Evolutionary conservation across 2,329 filamentous ascomycete genomes (phyloP).

Genomic region (Pleomassaria siparia): DNA sequence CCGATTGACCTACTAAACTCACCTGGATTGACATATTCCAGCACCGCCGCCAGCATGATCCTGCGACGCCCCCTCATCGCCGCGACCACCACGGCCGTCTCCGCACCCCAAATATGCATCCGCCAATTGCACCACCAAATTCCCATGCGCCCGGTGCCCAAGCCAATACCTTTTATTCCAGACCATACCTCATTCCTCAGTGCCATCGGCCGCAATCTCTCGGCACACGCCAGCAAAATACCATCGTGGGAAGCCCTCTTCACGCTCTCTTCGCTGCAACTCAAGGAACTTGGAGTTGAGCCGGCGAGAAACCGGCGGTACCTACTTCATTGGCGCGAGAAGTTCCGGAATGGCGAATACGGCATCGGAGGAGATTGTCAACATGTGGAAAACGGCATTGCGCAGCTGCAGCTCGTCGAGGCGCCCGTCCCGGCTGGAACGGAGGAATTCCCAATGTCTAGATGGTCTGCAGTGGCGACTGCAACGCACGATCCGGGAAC

Average conservation of each 20-base stretch:
- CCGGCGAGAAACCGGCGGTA: constrained; percentile 81
- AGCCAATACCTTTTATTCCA: constrained; percentile 81
- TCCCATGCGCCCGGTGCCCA: constrained; percentile 56
- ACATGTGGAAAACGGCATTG: constrained; percentile 64
- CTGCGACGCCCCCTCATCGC: constrained; percentile 37
- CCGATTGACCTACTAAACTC: neutral
- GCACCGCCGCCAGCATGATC: constrained; percentile 32
- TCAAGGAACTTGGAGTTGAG: constrained; percentile 81
- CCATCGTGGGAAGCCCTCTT: constrained; percentile 90
- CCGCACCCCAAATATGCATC: constrained; percentile 29
- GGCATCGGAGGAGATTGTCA: constrained; percentile 82
- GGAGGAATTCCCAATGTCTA: constrained; percentile 22
- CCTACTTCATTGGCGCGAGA: constrained; percentile 82
- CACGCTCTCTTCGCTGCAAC: constrained; percentile 72
- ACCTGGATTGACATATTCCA: constrained; percentile 2
- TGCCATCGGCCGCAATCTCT: constrained; percentile 85
- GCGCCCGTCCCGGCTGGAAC: constrained; percentile 46
- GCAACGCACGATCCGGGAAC: constrained; percentile 57
- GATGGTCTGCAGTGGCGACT: constrained; percentile 45
- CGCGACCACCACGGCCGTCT: constrained; percentile 24
- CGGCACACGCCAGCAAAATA: constrained; percentile 81
- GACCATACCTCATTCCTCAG: constrained; percentile 84
- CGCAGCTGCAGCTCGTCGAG: constrained; percentile 60
- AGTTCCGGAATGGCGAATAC: constrained; percentile 74
- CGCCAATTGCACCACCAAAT: constrained; percentile 45